Percentiles rank a stretch among this genome's conserved stretches.
phyloP scores from a whole-genome alignment of 148 eudicot species.

The Amaranthus palmeri region DNA sequence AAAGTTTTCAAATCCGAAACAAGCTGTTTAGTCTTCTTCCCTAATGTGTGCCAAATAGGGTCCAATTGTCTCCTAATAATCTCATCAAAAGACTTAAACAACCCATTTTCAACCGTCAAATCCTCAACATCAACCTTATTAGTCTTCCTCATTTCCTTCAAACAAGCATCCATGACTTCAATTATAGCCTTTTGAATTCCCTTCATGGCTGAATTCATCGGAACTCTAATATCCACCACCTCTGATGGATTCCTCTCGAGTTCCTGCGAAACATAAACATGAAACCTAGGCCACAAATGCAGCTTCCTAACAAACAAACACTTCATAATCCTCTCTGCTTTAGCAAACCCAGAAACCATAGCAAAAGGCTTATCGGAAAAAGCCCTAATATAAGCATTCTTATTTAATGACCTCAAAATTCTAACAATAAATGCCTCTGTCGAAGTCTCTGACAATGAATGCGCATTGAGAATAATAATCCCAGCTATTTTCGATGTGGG shows the following conservation, averaged over 20 bases:
- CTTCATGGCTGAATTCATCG: conserved; percentile 71
- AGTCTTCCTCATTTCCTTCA: conserved; percentile 98
- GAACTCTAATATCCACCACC: conserved; percentile 84
- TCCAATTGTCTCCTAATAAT: conserved; percentile 89
- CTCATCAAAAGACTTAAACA: conserved; percentile 98
- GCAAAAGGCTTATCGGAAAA: conserved; percentile 77
- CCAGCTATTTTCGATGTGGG: conserved; percentile 61
- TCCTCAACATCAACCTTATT: conserved; percentile 99
- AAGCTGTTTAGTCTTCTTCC: conserved; percentile 96
- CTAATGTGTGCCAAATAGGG: conserved; percentile 97
- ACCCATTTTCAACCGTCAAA: conserved; percentile 88
- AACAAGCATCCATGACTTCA: conserved; percentile 96
- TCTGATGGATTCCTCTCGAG: conserved; percentile 84
- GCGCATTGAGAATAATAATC: conserved; percentile 62
- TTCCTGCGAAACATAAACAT: conserved; percentile 83
- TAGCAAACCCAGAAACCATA: conserved; percentile 88
- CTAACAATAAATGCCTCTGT: conserved; percentile 89
- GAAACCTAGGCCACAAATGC: conserved; percentile 90
- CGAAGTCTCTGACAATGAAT: conserved; percentile 61
- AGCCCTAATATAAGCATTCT: conserved; percentile 55
- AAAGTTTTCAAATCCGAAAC: conserved; percentile 95
- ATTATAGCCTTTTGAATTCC: conserved; percentile 90
- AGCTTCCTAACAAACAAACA: conserved; percentile 68
- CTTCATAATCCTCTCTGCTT: conserved; percentile 71
- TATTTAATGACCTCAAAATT: conserved; percentile 52